Evolutionary conservation across 306 rosid genomes (phyloP).

Genomic region (Trichosanthes cucumerina): DNA sequence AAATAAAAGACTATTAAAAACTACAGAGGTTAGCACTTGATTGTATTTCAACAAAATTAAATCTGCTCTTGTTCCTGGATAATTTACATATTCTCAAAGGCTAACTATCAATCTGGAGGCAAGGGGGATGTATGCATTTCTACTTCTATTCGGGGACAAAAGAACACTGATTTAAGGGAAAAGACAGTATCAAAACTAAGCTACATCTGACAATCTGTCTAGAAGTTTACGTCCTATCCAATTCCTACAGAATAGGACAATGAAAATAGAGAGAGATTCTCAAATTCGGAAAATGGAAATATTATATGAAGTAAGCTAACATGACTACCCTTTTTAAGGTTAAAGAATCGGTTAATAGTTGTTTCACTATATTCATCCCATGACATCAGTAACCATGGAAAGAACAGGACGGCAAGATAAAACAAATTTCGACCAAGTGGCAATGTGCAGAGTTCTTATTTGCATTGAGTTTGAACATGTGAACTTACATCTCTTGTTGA

Average conservation of each 20-base stretch:
- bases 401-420: neutral
- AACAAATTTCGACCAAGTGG: neutral
- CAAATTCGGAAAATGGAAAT: neutral
- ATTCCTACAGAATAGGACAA: neutral
- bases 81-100: neutral
- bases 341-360: neutral
- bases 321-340: neutral
- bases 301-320: neutral
- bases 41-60: neutral
- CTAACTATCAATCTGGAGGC: neutral
- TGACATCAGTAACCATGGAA: neutral
- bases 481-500: conserved; percentile 83
- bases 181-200: neutral
- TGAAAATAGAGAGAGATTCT: neutral
- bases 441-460: neutral
- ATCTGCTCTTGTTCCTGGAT: neutral
- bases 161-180: neutral
- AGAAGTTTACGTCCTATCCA: neutral
- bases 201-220: neutral
- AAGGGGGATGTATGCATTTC: neutral
- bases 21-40: neutral
- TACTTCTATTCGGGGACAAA: neutral
- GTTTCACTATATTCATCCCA: neutral
- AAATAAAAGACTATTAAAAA: conserved; percentile 1
- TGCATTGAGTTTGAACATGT: conserved; percentile 4